Percentiles rank a stretch among this genome's conserved stretches.
Evolutionary conservation across 306 rosid species (phyloP).

Genomic region (Adenanthera pavonina): DNA sequence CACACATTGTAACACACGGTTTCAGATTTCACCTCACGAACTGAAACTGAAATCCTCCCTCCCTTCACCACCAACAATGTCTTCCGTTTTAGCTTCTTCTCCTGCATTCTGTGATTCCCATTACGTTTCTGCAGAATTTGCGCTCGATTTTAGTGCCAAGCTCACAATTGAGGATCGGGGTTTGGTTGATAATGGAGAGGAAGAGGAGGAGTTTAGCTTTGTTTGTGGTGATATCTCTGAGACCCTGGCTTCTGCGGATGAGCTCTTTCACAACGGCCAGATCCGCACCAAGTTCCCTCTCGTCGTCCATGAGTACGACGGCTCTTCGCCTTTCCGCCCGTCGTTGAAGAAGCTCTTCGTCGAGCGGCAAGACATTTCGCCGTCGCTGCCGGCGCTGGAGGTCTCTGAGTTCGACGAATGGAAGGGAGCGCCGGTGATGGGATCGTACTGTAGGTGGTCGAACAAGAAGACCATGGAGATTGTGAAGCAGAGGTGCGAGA

Average conservation of each 20-base stretch:
- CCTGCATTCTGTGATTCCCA: slow-evolving; percentile 23
- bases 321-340: slow-evolving; percentile 39
- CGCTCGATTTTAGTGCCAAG: slow-evolving; percentile 45
- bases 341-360: slow-evolving; percentile 66
- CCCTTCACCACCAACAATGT: not conserved
- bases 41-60: not conserved
- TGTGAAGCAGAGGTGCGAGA: slow-evolving; percentile 8
- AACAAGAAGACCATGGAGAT: slow-evolving; percentile 41
- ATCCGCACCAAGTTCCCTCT: slow-evolving; percentile 73
- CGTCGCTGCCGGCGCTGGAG: slow-evolving; percentile 34
- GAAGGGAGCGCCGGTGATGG: slow-evolving; percentile 40
- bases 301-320: slow-evolving; percentile 40
- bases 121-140: slow-evolving; percentile 40
- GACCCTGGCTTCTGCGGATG: slow-evolving; percentile 74
- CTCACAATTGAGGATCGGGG: slow-evolving; percentile 38
- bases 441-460: slow-evolving; percentile 78
- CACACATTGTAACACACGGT: not conserved
- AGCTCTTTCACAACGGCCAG: slow-evolving; percentile 71
- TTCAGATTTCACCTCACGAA: too few relatives aligned
- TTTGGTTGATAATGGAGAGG: not conserved
- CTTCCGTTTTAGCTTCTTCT: slow-evolving; percentile 35
- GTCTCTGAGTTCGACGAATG: slow-evolving; percentile 45
- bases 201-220: slow-evolving; percentile 68
- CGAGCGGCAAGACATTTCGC: slow-evolving; percentile 33
- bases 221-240: slow-evolving; percentile 55